A percentile compares a stretch with the other conserved stretches of the same genome.
Conservation (phyloP, 2,329 filamentous ascomycete species). For the Aphanoascus verrucosus region DNA sequence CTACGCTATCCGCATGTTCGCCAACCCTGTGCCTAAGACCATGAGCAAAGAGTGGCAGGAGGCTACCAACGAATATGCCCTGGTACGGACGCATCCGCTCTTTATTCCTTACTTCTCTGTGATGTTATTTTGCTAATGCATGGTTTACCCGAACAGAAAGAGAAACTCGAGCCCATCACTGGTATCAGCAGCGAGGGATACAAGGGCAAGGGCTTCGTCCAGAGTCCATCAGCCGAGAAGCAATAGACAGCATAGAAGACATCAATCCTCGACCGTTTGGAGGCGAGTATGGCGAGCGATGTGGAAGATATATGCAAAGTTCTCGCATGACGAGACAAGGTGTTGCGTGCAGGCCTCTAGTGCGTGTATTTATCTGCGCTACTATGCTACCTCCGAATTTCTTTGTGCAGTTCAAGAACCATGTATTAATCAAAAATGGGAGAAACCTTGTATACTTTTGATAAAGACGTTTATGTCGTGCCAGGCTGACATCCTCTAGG, state of each 20-base stretch:
- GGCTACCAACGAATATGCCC: constrained; percentile 85
- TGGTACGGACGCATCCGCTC: constrained; percentile 46
- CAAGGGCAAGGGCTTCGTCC: constrained; percentile 65
- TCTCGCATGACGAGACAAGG: background rate
- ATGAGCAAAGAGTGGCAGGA: constrained; percentile 98
- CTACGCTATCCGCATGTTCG: constrained; percentile 58
- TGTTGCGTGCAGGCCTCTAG: constrained; percentile 3
- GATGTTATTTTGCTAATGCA: background rate
- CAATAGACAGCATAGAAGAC: constrained; percentile 13
- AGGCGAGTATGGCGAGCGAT: background rate
- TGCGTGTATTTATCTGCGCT: constrained; percentile 11
- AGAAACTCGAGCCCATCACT: constrained; percentile 77
- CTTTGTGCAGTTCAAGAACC: constrained; percentile 8
- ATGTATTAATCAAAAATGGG: constrained; percentile 11
- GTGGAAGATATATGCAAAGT: background rate
- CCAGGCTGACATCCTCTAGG: background rate
- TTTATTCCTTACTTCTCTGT: constrained; percentile 16
- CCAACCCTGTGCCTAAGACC: constrained; percentile 62
- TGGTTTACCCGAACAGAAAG: constrained; percentile 44
- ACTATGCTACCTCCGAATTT: constrained; percentile 2
- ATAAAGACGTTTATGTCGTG: background rate
- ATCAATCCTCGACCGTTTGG: background rate
- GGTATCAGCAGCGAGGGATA: constrained; percentile 73
- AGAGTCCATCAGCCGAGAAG: constrained; percentile 44
- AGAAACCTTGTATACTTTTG: constrained; percentile 6